phyloP scores from a whole-genome alignment of 73 alveolate genomes.

The Paramecium biaurelia region DNA sequence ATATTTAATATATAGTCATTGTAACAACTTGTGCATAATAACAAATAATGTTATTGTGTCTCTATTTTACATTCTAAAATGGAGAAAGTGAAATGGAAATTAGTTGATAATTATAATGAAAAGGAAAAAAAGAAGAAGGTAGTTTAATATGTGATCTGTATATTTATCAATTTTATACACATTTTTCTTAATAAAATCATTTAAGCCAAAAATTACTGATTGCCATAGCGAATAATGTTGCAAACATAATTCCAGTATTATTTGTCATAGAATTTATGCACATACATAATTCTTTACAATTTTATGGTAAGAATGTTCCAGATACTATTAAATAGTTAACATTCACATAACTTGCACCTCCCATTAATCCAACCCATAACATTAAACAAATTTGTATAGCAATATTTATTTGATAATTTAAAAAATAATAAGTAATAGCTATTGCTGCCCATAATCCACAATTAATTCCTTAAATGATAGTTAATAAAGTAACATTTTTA shows the following conservation, averaged over 20 bases:
- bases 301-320: slow-evolving; percentile 12
- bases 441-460: slow-evolving; percentile 2
- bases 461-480: slow-evolving; percentile 24
- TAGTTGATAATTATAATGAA: too few relatives aligned
- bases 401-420: background rate
- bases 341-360: slow-evolving; percentile 61
- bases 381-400: slow-evolving; percentile 26
- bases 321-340: slow-evolving; percentile 48
- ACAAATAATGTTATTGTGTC: too few relatives aligned
- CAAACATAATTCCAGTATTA: slow-evolving; percentile 34
- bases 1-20: too few relatives aligned
- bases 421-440: background rate
- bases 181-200: background rate
- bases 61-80: too few relatives aligned
- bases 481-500: slow-evolving; percentile 7
- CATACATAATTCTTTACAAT: slow-evolving; percentile 61
- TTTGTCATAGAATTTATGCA: slow-evolving; percentile 46
- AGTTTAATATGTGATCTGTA: too few relatives aligned
- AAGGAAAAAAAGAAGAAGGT: background rate
- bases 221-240: background rate
- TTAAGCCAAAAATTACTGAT: slow-evolving; percentile 29
- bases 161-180: background rate
- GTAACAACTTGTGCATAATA: too few relatives aligned
- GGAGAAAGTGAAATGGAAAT: too few relatives aligned
- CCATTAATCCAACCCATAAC: slow-evolving; percentile 64